A percentile compares a stretch with the other conserved stretches of the same genome.
phyloP scores from a whole-genome alignment of 2,329 filamentous ascomycete species.

The Aspergillus ochraceoroseus region DNA sequence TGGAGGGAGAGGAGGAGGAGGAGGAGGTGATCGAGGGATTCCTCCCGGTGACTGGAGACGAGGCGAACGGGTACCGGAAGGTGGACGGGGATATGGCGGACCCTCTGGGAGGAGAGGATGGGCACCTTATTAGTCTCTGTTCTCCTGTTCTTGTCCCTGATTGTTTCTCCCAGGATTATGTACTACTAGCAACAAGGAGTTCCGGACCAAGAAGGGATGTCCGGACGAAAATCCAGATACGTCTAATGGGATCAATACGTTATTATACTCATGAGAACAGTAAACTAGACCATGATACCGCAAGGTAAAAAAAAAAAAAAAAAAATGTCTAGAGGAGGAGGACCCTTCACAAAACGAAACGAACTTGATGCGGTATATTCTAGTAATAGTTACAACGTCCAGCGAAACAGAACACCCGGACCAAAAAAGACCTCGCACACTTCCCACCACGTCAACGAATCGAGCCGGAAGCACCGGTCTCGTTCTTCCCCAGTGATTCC shows the following conservation, averaged over 20 bases:
- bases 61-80: constrained; percentile 45
- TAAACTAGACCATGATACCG: constrained; percentile 1
- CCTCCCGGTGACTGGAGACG: constrained; percentile 48
- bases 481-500: constrained; percentile 13
- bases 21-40: constrained; percentile 42
- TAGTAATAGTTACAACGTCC: constrained; percentile 26
- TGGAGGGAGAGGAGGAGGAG: constrained; percentile 41
- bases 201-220: no score
- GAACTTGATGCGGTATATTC: constrained; percentile 33
- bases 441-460: background rate
- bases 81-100: constrained; percentile 29
- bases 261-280: no score
- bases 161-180: background rate
- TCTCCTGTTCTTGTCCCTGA: no score
- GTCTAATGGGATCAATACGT: no score
- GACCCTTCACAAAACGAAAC: constrained; percentile 11
- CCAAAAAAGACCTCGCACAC: no score
- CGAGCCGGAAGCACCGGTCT: no score
- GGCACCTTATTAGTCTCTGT: constrained; percentile 35
- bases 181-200: constrained; percentile 7
- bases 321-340: background rate
- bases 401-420: constrained; percentile 10
- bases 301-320: background rate
- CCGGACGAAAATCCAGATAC: no score
- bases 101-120: constrained; percentile 41